Conservation (phyloP, 2,329 filamentous ascomycete genomes). For the Penicillium thymicola region DNA sequence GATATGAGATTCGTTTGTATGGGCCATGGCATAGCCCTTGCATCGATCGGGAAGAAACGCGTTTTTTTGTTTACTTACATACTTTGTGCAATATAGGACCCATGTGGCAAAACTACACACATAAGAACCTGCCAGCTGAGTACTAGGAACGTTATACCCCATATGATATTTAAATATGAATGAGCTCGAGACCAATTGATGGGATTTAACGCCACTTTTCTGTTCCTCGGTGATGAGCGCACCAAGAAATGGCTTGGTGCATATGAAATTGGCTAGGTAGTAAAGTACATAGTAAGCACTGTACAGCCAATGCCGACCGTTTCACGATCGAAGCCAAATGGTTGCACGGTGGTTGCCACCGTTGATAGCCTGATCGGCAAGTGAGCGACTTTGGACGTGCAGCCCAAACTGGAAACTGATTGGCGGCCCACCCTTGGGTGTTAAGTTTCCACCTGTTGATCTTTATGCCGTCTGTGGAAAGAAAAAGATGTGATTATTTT, state of each 20-base stretch:
- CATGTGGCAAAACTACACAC: constrained; percentile 7
- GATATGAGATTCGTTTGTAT: not conserved
- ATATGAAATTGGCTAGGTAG: constrained; percentile 20
- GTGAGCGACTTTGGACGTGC: constrained; percentile 14
- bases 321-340: constrained; percentile 18
- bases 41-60: constrained; percentile 5
- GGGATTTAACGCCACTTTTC: not conserved
- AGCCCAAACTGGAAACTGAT: constrained; percentile 16
- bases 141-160: not conserved
- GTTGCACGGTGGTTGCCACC: constrained; percentile 23
- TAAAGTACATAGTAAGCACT: not conserved
- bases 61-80: not conserved
- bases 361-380: constrained; percentile 23
- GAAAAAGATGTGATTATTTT: not conserved
- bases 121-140: not conserved
- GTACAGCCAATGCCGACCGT: constrained; percentile 21
- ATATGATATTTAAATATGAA: not conserved
- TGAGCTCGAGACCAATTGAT: not conserved
- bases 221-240: not conserved
- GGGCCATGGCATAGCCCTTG: constrained; percentile 6
- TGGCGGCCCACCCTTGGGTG: not conserved
- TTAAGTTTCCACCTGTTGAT: constrained; percentile 19
- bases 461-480: constrained; percentile 3
- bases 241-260: constrained; percentile 5
- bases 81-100: not conserved